These are phyloP conservation scores for Hymenotorrendiella dingleyae DNA, from an alignment of 2,329 filamentous ascomycete genomes.

Conservation along the genomic window DNA sequence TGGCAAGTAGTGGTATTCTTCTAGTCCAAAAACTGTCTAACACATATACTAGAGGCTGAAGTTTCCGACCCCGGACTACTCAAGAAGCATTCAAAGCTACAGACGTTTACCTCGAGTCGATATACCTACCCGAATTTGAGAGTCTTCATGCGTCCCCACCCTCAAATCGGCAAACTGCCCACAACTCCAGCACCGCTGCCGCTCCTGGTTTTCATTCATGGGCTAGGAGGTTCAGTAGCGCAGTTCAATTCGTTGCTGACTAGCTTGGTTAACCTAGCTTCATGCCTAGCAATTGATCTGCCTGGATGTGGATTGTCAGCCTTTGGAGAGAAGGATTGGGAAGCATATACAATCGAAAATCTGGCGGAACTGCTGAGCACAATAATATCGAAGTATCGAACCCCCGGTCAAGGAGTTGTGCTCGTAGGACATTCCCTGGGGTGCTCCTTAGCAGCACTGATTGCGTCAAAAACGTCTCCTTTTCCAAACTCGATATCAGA, in stretches of 20 bases:
- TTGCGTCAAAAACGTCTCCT: conserved; percentile 51
- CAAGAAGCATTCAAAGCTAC: conserved; percentile 66
- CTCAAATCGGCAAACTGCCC: conserved; percentile 76
- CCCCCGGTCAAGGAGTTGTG: conserved; percentile 66
- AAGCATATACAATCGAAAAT: conserved; percentile 73
- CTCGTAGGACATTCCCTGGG: conserved; percentile 89
- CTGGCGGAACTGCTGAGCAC: conserved; percentile 68
- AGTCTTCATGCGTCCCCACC: conserved; percentile 77
- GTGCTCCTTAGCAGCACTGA: conserved; percentile 66
- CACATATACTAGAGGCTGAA: conserved; percentile 22
- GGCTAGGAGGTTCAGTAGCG: conserved; percentile 83
- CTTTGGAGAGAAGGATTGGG: conserved; percentile 65
- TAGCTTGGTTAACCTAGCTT: conserved; percentile 74
- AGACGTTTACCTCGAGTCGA: conserved; percentile 63
- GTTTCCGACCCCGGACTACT: conserved; percentile 67
- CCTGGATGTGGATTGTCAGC: conserved; percentile 82
- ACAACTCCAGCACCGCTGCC: conserved; percentile 68
- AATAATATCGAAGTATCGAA: conserved; percentile 68
- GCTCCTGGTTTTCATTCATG: conserved; percentile 85
- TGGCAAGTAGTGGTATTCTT: not conserved
- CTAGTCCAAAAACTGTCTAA: conserved; percentile 7
- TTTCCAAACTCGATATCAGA: conserved; percentile 48
- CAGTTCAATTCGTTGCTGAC: conserved; percentile 80
- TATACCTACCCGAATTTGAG: conserved; percentile 70
- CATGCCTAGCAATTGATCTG: conserved; percentile 82